A percentile compares a stretch with the other conserved stretches of the same genome.
Evolutionary conservation across 257 asterid species (phyloP).

Genomic region (Gardenia jasminoides): DNA sequence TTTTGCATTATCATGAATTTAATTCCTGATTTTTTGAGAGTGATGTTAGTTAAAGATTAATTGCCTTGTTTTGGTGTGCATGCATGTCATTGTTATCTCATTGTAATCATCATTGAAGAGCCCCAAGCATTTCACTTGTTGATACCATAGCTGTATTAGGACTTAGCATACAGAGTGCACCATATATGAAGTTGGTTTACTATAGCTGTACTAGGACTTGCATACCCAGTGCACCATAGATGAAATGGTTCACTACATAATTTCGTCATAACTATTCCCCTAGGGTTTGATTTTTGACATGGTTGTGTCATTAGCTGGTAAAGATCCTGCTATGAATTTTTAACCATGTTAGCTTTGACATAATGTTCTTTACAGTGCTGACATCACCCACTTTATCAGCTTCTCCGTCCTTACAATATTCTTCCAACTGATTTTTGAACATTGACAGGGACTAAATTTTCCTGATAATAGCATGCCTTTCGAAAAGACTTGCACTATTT

Average conservation of each 20-base stretch:
- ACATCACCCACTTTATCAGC: too few relatives aligned
- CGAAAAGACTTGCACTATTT: too few relatives aligned
- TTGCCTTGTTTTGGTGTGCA: not conserved
- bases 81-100: not conserved
- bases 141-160: not conserved
- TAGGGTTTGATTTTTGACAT: not conserved
- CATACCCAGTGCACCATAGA: not conserved
- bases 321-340: too few relatives aligned
- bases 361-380: too few relatives aligned
- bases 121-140: not conserved
- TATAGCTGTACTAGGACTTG: not conserved
- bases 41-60: not conserved
- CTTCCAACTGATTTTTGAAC: too few relatives aligned
- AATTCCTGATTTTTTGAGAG: constrained; percentile 9
- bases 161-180: not conserved
- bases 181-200: not conserved
- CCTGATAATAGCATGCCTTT: too few relatives aligned
- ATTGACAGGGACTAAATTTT: too few relatives aligned
- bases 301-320: not conserved
- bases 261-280: not conserved
- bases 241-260: not conserved
- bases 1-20: constrained; percentile 5
- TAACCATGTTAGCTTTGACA: too few relatives aligned
- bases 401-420: too few relatives aligned
- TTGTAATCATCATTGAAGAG: not conserved